These are phyloP conservation scores for Tricholoma terreum DNA, from an alignment of 768 basidiomycete species.

Conservation along the genomic window DNA sequence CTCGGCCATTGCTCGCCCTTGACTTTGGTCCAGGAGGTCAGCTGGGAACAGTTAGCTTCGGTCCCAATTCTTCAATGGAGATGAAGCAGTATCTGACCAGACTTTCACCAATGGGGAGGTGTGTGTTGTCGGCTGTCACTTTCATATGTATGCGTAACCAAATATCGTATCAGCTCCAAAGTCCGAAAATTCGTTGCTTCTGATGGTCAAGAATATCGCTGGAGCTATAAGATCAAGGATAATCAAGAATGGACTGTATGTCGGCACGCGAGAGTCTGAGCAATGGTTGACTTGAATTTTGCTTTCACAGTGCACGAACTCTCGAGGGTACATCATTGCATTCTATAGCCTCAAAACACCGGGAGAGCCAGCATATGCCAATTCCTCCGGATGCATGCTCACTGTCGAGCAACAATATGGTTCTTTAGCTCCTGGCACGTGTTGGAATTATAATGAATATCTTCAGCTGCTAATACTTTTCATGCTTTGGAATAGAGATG, in stretches of 20 bases:
- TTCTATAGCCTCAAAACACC: constrained; percentile 56
- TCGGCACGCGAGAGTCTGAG: constrained; percentile 5
- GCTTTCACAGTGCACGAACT: constrained; percentile 49
- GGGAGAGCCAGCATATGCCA: constrained; percentile 50
- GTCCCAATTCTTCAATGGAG: constrained; percentile 28
- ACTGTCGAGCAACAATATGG: constrained; percentile 60
- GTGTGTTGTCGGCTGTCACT: constrained; percentile 22
- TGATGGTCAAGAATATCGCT: constrained; percentile 59
- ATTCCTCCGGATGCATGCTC: constrained; percentile 60
- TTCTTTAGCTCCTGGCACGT: constrained; percentile 53
- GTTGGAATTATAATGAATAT: background rate
- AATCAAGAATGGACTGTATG: constrained; percentile 68
- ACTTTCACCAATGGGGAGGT: constrained; percentile 41
- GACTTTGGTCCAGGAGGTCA: constrained; percentile 48
- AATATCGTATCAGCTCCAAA: constrained; percentile 31
- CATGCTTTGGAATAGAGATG: constrained; percentile 40
- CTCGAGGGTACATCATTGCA: constrained; percentile 49
- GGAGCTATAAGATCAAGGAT: constrained; percentile 46
- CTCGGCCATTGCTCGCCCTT: constrained; percentile 43
- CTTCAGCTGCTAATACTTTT: constrained; percentile 1
- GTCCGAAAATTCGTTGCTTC: constrained; percentile 54
- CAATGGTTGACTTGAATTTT: background rate
- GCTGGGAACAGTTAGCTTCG: constrained; percentile 51
- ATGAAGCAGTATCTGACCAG: constrained; percentile 56
- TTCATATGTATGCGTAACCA: background rate